A percentile compares a stretch with the other conserved stretches of the same genome.
phyloP scores from a whole-genome alignment of 2,329 filamentous ascomycete genomes.

The Capronia americana region DNA sequence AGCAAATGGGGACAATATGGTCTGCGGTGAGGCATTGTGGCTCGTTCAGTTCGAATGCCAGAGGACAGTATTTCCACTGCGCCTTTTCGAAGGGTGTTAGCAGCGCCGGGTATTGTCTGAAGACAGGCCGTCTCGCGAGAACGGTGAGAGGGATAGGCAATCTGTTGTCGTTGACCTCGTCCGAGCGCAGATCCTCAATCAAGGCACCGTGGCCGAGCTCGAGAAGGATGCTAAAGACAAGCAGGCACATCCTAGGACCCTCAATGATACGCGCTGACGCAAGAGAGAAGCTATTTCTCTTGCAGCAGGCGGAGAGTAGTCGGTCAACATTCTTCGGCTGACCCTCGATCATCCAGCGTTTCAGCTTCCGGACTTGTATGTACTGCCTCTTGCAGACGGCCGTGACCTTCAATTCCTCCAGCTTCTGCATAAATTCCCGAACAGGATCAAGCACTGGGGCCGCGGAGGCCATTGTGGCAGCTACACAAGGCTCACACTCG shows the following conservation, averaged over 20 bases:
- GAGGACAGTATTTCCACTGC: conserved; percentile 14
- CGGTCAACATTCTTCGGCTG: neutral
- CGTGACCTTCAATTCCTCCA: neutral
- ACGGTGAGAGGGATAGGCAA: neutral
- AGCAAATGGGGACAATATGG: neutral
- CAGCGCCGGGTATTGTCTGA: neutral
- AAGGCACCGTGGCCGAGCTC: neutral
- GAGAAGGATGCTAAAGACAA: conserved; percentile 8
- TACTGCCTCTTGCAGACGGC: conserved; percentile 6
- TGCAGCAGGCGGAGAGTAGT: neutral
- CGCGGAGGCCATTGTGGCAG: neutral
- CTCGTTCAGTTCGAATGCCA: neutral
- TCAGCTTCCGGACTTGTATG: conserved; percentile 5
- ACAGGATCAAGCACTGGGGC: neutral
- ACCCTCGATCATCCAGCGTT: neutral
- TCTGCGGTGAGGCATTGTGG: no score
- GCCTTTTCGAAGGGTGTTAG: neutral
- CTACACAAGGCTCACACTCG: neutral
- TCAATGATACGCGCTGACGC: neutral
- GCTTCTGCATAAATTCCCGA: neutral
- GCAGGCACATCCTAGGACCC: neutral
- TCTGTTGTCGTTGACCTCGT: neutral
- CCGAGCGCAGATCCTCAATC: neutral
- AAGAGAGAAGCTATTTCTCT: neutral
- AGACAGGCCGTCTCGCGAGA: neutral